Evolutionary conservation across 208 protist species (phyloP).

Genomic region (Phytomonas francai): DNA sequence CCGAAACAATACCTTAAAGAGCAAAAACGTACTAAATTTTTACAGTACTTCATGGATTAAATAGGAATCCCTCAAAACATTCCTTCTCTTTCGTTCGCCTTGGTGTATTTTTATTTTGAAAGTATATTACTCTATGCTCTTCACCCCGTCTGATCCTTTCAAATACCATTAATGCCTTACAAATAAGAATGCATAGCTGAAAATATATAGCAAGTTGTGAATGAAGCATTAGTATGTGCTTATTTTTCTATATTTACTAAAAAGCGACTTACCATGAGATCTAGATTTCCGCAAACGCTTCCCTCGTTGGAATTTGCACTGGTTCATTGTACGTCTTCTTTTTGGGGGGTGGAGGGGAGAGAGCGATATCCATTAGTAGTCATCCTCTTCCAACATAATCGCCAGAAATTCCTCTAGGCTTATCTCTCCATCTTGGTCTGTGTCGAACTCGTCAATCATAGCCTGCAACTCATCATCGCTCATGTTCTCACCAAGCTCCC

Average conservation of each 20-base stretch:
- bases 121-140: neutral
- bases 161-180: neutral
- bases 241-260: neutral
- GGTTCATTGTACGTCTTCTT: constrained; percentile 1
- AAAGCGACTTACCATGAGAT: neutral
- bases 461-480: constrained; percentile 95
- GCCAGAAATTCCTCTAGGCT: constrained; percentile 93
- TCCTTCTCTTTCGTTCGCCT: neutral
- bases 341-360: too few relatives aligned
- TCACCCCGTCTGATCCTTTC: neutral
- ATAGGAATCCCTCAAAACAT: neutral
- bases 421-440: constrained; percentile 93
- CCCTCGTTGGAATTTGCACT: neutral
- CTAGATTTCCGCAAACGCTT: neutral
- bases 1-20: constrained; percentile 1
- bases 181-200: neutral
- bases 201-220: constrained; percentile 3
- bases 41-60: neutral
- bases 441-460: constrained; percentile 97
- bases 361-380: constrained; percentile 56
- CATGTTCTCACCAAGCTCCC: constrained; percentile 94
- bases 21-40: constrained; percentile 2
- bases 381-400: constrained; percentile 94
- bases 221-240: neutral
- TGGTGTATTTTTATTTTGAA: neutral